Evolutionary conservation across 1,284 basidiomycete species (phyloP).

Genomic region (Ustilago cynodontis): DNA sequence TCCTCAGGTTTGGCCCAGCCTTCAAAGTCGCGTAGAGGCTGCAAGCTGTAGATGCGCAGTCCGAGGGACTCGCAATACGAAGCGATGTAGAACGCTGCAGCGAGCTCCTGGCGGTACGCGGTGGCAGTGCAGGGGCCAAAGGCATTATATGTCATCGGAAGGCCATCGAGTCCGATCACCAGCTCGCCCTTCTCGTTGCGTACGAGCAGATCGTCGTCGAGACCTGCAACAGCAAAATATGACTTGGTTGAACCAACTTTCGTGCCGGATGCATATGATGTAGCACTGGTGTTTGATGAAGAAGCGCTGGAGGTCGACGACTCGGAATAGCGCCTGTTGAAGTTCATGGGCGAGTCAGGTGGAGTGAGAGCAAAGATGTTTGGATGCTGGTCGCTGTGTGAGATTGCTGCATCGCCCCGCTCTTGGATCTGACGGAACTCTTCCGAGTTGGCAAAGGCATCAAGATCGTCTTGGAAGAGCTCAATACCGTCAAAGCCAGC

Average conservation of each 20-base stretch:
- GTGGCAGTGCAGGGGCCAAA: slow-evolving; percentile 47
- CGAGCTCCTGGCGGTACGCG: slow-evolving; percentile 39
- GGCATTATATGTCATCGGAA: slow-evolving; percentile 56
- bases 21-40: slow-evolving; percentile 70
- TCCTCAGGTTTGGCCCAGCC: slow-evolving; percentile 55
- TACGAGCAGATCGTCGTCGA: slow-evolving; percentile 71
- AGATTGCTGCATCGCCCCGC: slow-evolving; percentile 7
- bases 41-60: slow-evolving; percentile 68
- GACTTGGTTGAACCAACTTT: not conserved
- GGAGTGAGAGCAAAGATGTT: slow-evolving; percentile 30
- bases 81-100: slow-evolving; percentile 65
- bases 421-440: slow-evolving; percentile 49
- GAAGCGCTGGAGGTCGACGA: slow-evolving; percentile 17
- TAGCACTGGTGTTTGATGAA: slow-evolving; percentile 19
- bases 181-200: slow-evolving; percentile 74
- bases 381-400: not conserved
- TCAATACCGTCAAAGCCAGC: slow-evolving; percentile 68
- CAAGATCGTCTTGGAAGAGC: slow-evolving; percentile 69
- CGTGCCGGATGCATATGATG: slow-evolving; percentile 35
- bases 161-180: slow-evolving; percentile 71
- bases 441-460: slow-evolving; percentile 59
- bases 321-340: slow-evolving; percentile 20
- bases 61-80: slow-evolving; percentile 50
- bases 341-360: slow-evolving; percentile 48
- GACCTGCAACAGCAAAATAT: slow-evolving; percentile 13